Evolutionary conservation across 768 basidiomycete genomes (phyloP), one percentile per base, ranked within the genome.

Genomic region (Leccinum longicurvipes): DNA sequence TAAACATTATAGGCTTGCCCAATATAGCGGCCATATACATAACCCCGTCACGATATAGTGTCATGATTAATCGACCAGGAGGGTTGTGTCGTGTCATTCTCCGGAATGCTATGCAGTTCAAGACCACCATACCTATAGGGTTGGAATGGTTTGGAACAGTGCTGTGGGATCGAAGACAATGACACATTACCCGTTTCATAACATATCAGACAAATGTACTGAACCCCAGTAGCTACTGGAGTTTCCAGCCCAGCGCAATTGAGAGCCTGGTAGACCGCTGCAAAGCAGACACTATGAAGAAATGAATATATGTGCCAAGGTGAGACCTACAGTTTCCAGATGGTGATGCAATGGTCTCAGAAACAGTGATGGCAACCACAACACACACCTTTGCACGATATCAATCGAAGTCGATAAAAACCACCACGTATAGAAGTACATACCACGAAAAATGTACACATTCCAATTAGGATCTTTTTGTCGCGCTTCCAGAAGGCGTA

Each of bases 381-480:
- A 50, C 27, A 39, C 56, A 59, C 23, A 34, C 46, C 62, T 63
- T 41, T 12, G 8, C 49, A 15, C 6, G 3, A 28, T 23, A 11
- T 55, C 29, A 34, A 19, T 3, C 28, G 34, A 23, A 12, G 15
- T 19, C 41, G 3, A 24, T 12, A 7, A 36, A 24, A 50, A 4
- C 3, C 14, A 3, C 2, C 7, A 10, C 6, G 24, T 19, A 44
- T 7, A 3, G 17, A 46, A 48, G 32, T 8, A 48, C 63, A 5
- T n/a, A 58, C 63, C 10, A 28, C 32, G 27, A 54, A 53, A 34
- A 56, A 54, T 15, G 41, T 41, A 24, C 59, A 58, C 42, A 55
- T 62, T 41, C 63, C 60, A n/a, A 62, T 45, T 4, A 64, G 63
- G 14, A 65, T 48, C 56, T 27, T 64, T 55, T 29, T 62, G n/a